Percentiles rank a stretch among this genome's conserved stretches.
These are phyloP conservation scores for Solanum habrochaites DNA, from an alignment of 257 asterid genomes.

Conservation along the genomic window DNA sequence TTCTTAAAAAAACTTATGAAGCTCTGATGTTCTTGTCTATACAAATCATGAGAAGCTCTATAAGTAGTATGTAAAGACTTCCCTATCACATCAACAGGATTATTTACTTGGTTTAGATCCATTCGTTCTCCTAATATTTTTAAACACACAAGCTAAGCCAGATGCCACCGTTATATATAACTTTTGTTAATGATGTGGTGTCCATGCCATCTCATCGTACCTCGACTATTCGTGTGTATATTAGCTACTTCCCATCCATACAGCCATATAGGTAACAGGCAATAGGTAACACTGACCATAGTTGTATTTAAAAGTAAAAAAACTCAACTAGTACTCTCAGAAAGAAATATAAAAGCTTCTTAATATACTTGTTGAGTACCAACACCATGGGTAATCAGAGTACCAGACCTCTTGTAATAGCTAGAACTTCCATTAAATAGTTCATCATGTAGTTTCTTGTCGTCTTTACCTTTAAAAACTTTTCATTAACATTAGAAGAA, in stretches of 20 bases:
- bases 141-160: not conserved
- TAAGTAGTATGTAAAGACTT: not conserved
- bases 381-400: not conserved
- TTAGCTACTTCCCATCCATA: not conserved
- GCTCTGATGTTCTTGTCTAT: not conserved
- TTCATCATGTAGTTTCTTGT: not conserved
- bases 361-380: not conserved
- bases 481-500: not conserved
- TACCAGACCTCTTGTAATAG: not conserved
- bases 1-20: not conserved
- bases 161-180: not conserved
- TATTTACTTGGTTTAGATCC: not conserved
- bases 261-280: not conserved
- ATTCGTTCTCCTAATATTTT: not conserved
- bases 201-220: not conserved
- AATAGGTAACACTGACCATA: not conserved
- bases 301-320: not conserved
- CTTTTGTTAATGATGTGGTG: not conserved
- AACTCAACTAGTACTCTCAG: not conserved
- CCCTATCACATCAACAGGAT: not conserved
- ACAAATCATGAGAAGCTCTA: not conserved
- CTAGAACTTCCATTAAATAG: not conserved
- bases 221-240: not conserved
- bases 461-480: not conserved
- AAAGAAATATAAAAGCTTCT: not conserved